A percentile compares a stretch with the other conserved stretches of the same genome.
phyloP scores from a whole-genome alignment of 2,329 filamentous ascomycete species.

The Laburnicola sp. region DNA sequence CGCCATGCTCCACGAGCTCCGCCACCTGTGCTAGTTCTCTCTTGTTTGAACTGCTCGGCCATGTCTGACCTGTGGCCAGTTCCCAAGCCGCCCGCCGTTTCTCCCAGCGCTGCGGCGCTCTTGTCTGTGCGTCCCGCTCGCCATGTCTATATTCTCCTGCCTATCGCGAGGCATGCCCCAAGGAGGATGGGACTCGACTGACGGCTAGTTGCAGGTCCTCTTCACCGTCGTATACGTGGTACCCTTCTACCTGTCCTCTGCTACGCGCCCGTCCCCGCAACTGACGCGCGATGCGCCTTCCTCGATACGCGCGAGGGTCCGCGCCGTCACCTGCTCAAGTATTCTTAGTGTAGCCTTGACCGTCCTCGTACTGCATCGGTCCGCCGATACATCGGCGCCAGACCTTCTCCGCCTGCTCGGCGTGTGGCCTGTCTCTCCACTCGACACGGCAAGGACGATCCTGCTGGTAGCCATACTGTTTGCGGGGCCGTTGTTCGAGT shows the following conservation, averaged over 20 bases:
- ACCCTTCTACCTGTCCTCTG: slow-evolving; percentile 82
- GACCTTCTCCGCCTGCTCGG: slow-evolving; percentile 72
- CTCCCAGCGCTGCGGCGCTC: slow-evolving; percentile 39
- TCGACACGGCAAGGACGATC: slow-evolving; percentile 67
- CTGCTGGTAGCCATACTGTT: slow-evolving; percentile 78
- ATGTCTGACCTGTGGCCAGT: slow-evolving; percentile 41
- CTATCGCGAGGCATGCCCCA: slow-evolving; percentile 25
- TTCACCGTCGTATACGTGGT: slow-evolving; percentile 90
- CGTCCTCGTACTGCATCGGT: slow-evolving; percentile 64
- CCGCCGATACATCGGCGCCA: slow-evolving; percentile 54
- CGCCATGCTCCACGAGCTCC: slow-evolving; percentile 26
- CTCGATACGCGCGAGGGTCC: slow-evolving; percentile 84
- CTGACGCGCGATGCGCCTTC: slow-evolving; percentile 85
- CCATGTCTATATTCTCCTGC: slow-evolving; percentile 28
- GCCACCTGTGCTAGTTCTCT: slow-evolving; percentile 18
- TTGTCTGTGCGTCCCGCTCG: slow-evolving; percentile 43
- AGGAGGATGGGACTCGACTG: slow-evolving; percentile 22
- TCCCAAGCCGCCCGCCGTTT: slow-evolving; percentile 42
- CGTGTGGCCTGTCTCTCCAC: slow-evolving; percentile 73
- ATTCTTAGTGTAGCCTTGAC: slow-evolving; percentile 68
- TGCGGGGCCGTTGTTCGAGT: slow-evolving; percentile 79
- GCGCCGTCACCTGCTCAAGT: slow-evolving; percentile 77
- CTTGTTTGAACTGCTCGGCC: slow-evolving; percentile 19
- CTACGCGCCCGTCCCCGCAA: slow-evolving; percentile 76
- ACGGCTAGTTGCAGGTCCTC: slow-evolving; percentile 58